phyloP scores from a whole-genome alignment of 2,329 filamentous ascomycete genomes.

The Penicillium sp. region DNA sequence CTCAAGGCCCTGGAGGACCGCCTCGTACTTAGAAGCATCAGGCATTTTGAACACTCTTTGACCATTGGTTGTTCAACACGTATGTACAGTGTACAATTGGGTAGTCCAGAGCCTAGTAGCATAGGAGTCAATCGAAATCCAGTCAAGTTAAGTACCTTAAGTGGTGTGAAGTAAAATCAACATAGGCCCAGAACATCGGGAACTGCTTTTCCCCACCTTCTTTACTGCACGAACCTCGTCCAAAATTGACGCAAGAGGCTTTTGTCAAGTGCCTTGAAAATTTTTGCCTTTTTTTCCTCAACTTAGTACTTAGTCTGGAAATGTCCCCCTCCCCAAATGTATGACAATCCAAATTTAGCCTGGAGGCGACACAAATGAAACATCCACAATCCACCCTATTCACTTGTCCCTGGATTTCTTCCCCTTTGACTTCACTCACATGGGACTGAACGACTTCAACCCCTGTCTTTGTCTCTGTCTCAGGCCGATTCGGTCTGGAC shows the following conservation, averaged over 20 bases:
- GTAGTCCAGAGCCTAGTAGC: no score
- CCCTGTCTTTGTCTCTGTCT: background rate
- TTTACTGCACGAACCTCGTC: background rate
- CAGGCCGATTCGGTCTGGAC: slow-evolving; percentile 13
- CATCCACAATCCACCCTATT: background rate
- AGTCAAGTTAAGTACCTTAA: background rate
- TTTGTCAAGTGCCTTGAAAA: no score
- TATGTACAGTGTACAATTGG: no score
- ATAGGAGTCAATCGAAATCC: background rate
- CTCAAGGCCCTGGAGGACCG: no score
- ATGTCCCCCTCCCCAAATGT: background rate
- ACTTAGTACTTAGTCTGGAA: background rate
- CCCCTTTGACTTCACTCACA: background rate
- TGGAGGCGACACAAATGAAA: slow-evolving; percentile 9
- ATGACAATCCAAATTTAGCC: slow-evolving; percentile 4
- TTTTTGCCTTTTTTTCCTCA: background rate
- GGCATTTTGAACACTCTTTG: no score
- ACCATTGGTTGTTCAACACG: no score
- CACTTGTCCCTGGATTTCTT: slow-evolving; percentile 1
- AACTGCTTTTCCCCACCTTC: background rate
- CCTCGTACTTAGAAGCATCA: no score
- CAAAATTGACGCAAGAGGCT: background rate
- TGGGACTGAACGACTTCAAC: background rate
- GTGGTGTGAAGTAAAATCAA: background rate
- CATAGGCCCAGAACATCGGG: background rate